Evolutionary conservation across 176 grass and related monocot genomes (phyloP), one percentile per base, ranked within the genome.

Genomic region (Musa troglodytarum): DNA sequence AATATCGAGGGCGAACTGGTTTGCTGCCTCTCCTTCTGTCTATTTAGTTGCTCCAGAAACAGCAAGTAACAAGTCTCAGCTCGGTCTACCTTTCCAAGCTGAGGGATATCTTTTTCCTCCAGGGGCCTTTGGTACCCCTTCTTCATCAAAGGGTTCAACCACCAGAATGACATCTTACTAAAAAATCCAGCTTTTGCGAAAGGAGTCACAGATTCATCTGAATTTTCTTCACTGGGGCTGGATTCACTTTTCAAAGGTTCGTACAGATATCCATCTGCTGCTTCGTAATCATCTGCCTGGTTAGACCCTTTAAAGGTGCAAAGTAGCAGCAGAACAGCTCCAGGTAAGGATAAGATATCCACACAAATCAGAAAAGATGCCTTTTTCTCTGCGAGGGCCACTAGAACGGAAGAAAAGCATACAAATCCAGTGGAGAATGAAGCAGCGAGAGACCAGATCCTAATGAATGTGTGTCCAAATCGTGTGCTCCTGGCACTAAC

Each of bases 61-160:
- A 83, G 57, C 49, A 51, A 8, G 75, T 91, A 86, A 70, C 89
- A 83, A 58, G 63, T 85, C 24, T 81, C 76, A 15, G 94, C 88
- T 72, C 20, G 82, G 57, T 98, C 94, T 15, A 77, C 63, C 25
- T 53, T 22, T 25, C 78, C 80, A 65, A 98, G 70, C 28, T 76
- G 66, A 22, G 94, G 90, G 82, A 98, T 85, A 17, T 93, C 94
- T 82, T 84, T 87, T 53, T 89, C 94, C 79, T 98, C 94, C 10
- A 98, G 81, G 29, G 88, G 94, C 23, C 89, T 98, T 63, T 84
- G 68, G 49, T 87, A 87, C 25, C 94, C 94, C 78, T 78, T 86
- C 82, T 87, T 93, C 86, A 98, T 91, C 81, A 98, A 80, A 50
- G 80, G 74, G 51, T 93, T 98, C 65, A 98, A 52, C 90, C 94